Evolutionary conservation across 371 early-diverging fungal species (phyloP), one percentile per base, ranked within the genome.

Genomic region (Circinella umbellata): DNA sequence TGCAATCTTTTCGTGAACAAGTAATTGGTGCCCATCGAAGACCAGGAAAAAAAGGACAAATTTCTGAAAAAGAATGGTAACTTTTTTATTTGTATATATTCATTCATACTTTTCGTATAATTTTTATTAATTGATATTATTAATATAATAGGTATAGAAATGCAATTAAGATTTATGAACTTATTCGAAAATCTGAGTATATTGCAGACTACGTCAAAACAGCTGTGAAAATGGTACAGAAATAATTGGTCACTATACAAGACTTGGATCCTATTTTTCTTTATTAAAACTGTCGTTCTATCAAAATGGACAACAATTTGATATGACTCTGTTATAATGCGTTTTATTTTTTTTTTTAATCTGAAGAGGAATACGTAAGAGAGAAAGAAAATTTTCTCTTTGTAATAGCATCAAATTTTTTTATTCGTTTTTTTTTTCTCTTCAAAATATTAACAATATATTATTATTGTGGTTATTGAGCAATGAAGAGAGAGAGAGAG

Each of bases 41-140:
- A 63, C 53, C 69, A 4, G 82, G 84, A 2, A 85, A 76, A 69
- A 80, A 79, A 39, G 84, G 81, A 2, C 82, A 86, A 59, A 68
- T 86, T 6, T 86, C 86, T 18, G 86, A 86, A 74, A 81, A 80
- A 48, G 86, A 86, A 27, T 86, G 86, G 86, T 77, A 69, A 27
- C 27, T 27, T 27, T 27, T 27, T 27, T n/a, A n/a, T n/a, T 27
- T 35, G 65, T 65, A 55, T 9, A 27, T 11, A 7, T 4, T 36
- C 1, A 66, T 37, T 46, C 27, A 6, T n/a, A 13, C 9, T 60
- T 15, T 14, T 34, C 7, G 69, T 34, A 14, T 37, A n/a, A 35
- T 4, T 17, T 57, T 34, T 36, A 13, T 35, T 48, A 15, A 55
- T 53, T 4, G 2, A n/a, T 14, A 11, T 46, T 13, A 3, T 54